Evolutionary conservation across 139 green algal species (phyloP).

Genomic region (Trebouxia sp.): DNA sequence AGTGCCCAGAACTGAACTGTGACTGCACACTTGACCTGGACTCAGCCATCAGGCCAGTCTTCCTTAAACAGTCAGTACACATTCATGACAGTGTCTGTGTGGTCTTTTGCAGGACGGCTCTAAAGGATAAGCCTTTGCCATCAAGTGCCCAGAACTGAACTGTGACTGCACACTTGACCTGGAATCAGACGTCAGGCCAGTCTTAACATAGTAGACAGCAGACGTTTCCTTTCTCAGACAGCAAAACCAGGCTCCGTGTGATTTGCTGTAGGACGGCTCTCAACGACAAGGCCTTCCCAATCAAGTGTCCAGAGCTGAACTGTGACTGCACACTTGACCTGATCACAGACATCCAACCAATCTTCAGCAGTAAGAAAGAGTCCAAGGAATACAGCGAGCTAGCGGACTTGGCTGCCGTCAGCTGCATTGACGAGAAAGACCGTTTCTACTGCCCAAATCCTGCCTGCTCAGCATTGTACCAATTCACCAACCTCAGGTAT

Average conservation of each 20-base stretch:
- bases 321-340: neutral
- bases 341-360: neutral
- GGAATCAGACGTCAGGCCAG: neutral
- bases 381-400: neutral
- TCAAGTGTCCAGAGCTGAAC: neutral
- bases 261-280: too few species aligned
- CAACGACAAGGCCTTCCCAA: neutral
- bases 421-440: conserved; percentile 15
- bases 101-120: neutral
- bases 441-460: conserved; percentile 18
- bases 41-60: neutral
- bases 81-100: too few species aligned
- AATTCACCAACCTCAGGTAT: conserved; percentile 3
- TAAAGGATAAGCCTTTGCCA: neutral
- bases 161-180: neutral
- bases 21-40: neutral
- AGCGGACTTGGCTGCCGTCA: neutral
- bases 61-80: too few species aligned
- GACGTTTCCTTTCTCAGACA: too few species aligned
- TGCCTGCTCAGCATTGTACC: conserved; percentile 15
- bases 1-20: neutral
- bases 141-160: neutral
- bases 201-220: too few species aligned
- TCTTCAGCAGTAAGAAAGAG: neutral
- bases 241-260: too few species aligned